Evolutionary conservation across 495 filamentous ascomycete species (phyloP).

Genomic region (Neurospora sp.): DNA sequence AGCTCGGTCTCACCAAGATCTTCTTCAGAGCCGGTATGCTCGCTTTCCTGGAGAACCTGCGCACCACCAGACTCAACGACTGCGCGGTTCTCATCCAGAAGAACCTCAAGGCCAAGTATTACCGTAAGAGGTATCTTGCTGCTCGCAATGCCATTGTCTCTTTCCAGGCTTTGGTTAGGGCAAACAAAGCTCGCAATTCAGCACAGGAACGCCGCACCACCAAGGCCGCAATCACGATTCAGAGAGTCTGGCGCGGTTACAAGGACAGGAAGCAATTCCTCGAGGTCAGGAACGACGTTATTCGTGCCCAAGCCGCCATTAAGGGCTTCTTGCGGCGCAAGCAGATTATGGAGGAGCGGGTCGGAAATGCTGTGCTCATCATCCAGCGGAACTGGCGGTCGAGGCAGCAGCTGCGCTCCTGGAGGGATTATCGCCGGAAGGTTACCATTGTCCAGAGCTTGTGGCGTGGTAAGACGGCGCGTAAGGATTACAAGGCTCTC

Average conservation of each 20-base stretch:
- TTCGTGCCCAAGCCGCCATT: conserved; percentile 76
- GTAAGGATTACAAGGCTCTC: conserved; percentile 74
- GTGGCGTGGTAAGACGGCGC: conserved; percentile 79
- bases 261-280: conserved; percentile 75
- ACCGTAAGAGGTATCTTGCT: conserved; percentile 83
- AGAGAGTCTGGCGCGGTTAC: conserved; percentile 85
- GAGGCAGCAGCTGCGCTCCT: conserved; percentile 63
- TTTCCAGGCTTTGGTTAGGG: conserved; percentile 67
- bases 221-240: conserved; percentile 87
- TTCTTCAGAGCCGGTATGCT: conserved; percentile 99
- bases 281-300: conserved; percentile 65
- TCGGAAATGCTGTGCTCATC: conserved; percentile 82
- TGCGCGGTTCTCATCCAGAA: conserved; percentile 99
- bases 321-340: conserved; percentile 85
- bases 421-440: conserved; percentile 82
- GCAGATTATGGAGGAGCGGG: conserved; percentile 82
- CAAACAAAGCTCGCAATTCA: conserved; percentile 60
- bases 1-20: conserved; percentile 93
- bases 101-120: conserved; percentile 92
- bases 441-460: conserved; percentile 85
- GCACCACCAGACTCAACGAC: conserved; percentile 80
- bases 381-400: conserved; percentile 89
- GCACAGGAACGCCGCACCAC: conserved; percentile 73
- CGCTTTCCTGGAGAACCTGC: conserved; percentile 88
- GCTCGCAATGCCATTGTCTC: conserved; percentile 70